Evolutionary conservation across 1,284 basidiomycete species (phyloP).

Genomic region (Rhodotorula sp.): DNA sequence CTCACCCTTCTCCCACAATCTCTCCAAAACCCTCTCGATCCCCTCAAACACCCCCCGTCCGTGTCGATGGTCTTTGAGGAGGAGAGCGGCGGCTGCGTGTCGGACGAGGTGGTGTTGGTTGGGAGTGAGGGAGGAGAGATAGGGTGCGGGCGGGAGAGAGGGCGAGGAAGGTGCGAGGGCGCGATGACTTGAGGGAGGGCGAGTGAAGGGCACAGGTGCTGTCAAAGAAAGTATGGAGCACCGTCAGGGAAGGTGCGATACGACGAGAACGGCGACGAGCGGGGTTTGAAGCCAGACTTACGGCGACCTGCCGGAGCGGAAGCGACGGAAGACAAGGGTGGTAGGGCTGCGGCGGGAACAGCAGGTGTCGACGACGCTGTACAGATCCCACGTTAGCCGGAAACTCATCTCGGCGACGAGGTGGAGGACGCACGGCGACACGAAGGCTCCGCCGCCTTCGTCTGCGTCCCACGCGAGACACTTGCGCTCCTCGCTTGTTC

Average conservation of each 20-base stretch:
- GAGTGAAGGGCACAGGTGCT: no score
- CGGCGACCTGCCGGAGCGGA: background rate
- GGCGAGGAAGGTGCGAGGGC: background rate
- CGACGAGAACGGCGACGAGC: no score
- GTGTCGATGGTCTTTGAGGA: conserved; percentile 19
- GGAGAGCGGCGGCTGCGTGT: conserved; percentile 23
- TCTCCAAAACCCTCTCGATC: conserved; percentile 13
- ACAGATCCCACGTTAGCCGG: background rate
- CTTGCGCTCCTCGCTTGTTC: background rate
- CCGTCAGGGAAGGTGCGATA: no score
- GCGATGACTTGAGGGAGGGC: background rate
- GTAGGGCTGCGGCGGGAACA: background rate
- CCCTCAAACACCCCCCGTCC: conserved; percentile 12
- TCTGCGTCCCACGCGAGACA: no score
- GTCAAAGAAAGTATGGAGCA: no score
- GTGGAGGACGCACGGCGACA: background rate
- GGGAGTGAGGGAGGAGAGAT: conserved; percentile 20
- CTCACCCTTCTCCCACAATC: background rate
- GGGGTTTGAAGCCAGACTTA: no score
- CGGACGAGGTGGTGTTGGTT: conserved; percentile 28
- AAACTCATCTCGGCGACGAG: background rate
- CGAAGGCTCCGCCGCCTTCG: background rate
- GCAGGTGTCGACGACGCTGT: background rate
- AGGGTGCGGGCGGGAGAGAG: background rate
- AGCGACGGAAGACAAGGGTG: background rate